Conservation (phyloP, 495 filamentous ascomycete species). For the Aspergillus sclerotioniger region DNA sequence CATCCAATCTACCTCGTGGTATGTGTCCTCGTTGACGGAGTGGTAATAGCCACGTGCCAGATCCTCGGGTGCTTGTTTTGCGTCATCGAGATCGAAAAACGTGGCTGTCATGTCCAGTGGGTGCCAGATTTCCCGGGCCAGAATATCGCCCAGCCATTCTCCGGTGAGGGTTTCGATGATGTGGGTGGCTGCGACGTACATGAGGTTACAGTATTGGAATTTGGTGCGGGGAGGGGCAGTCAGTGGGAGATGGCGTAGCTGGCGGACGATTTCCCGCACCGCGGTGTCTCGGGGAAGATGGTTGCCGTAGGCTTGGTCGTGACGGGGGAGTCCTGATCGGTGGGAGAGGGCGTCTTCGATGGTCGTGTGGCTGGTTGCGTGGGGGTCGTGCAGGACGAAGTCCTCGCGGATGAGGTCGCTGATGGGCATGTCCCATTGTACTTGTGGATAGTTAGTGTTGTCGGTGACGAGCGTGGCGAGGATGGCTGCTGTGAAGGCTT, state of each 20-base stretch:
- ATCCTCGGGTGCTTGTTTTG: conserved; percentile 12
- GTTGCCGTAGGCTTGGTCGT: conserved; percentile 32
- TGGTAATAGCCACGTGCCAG: conserved; percentile 31
- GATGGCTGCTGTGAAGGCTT: conserved; percentile 52
- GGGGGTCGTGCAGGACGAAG: conserved; percentile 47
- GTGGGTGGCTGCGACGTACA: conserved; percentile 47
- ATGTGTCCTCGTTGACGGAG: conserved; percentile 6
- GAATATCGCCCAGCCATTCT: conserved; percentile 37
- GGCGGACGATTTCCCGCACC: conserved; percentile 32
- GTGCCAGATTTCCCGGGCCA: conserved; percentile 44
- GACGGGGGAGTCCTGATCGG: conserved; percentile 47
- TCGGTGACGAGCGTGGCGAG: conserved; percentile 45
- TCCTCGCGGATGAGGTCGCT: conserved; percentile 46
- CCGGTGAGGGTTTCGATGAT: conserved; percentile 31
- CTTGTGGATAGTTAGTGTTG: conserved; percentile 21
- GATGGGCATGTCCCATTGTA: conserved; percentile 51
- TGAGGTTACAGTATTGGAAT: conserved; percentile 54
- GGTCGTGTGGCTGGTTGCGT: conserved; percentile 43
- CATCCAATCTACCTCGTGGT: conserved; percentile 1
- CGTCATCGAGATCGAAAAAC: conserved; percentile 44
- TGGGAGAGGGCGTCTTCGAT: conserved; percentile 53
- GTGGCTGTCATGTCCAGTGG: conserved; percentile 49
- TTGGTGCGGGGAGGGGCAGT: conserved; percentile 35
- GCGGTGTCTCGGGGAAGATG: conserved; percentile 14
- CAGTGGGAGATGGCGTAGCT: conserved; percentile 43